Evolutionary conservation across 495 filamentous ascomycete species (phyloP), one percentile per base, ranked within the genome.

Genomic region (Penicillium ochrochloron): DNA sequence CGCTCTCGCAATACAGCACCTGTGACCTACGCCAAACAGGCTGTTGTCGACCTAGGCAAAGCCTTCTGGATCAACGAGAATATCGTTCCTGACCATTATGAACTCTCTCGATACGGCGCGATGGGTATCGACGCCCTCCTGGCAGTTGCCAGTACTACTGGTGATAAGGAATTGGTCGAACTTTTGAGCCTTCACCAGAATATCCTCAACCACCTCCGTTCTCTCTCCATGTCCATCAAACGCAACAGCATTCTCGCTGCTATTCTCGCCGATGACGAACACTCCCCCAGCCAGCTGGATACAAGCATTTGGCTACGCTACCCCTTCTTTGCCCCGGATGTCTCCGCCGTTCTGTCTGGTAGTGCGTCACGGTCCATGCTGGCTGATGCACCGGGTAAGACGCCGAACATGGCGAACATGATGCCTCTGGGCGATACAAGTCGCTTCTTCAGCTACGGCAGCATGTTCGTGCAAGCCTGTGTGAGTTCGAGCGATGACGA

Each of bases 41-140:
- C 89, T 14, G 87, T 93, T 59, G 78, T 94, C 3, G 89, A 96
- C 70, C 79, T 97, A 51, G 89, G 90, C 3, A 97, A 96, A 71
- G 83, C 87, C 0, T 88, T 90, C 70, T 97, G 93, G 93, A 86
- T 96, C 29, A 76, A 87, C 52, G 85, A 89, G 57, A 83, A 88
- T 3, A 82, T 92, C 6, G 79, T 91, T 8, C 79, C 83, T 11
- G 68, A 72, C 11, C 80, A 83, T 68, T 84, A 80, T 25, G 87
- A 89, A 60, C 48, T 85, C 12, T 70, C 75, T 37, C 77, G 74
- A 31, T 84, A 83, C 53, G 82, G 81, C 5, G 73, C 71, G 21
- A 77, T 79, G 71, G 73, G 77, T 12, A 71, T 84, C 21, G 80
- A 81, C 23, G 76, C 80, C 9, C 61, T 84, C 41, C 62, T 80